phyloP scores from a whole-genome alignment of 176 grass and related monocot species.

The Puccinellia tenuiflora region DNA sequence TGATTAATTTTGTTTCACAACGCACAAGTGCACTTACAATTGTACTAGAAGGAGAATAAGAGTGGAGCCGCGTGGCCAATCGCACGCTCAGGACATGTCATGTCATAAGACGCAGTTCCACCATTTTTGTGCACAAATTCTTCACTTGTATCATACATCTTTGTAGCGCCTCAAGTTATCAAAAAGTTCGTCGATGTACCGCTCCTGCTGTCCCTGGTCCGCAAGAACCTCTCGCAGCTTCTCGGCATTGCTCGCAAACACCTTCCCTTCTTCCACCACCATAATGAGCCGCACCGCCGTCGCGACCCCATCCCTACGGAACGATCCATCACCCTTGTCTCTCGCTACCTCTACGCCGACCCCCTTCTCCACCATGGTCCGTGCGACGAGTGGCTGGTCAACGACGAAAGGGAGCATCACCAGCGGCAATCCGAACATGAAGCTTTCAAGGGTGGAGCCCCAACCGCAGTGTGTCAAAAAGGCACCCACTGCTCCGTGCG shows the following conservation, averaged over 20 bases:
- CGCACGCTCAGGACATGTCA: no score
- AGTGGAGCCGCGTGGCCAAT: no score
- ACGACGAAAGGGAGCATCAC: conserved; percentile 41
- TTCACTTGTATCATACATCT: not conserved
- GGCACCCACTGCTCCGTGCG: conserved; percentile 28
- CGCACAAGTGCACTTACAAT: no score
- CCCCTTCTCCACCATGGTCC: conserved; percentile 14
- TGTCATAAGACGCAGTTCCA: no score
- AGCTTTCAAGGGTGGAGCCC: conserved; percentile 51
- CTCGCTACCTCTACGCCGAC: conserved; percentile 34
- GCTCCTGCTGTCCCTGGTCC: not conserved
- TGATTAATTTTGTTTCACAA: no score
- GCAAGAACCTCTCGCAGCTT: not conserved
- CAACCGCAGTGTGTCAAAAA: conserved; percentile 69
- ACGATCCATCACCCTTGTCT: conserved; percentile 33
- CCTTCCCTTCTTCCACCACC: conserved; percentile 6
- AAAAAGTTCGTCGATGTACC: not conserved
- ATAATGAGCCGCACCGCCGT: conserved; percentile 21
- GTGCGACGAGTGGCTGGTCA: conserved; percentile 39
- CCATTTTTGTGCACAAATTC: no score
- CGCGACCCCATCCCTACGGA: conserved; percentile 14
- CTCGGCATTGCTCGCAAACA: not conserved
- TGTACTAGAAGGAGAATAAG: no score
- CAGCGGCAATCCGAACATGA: conserved; percentile 47
- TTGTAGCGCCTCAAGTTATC: not conserved